Evolutionary conservation across 2,329 filamentous ascomycete species (phyloP), one percentile per base, ranked within the genome.

Genomic region (Pyrenophora graminea): DNA sequence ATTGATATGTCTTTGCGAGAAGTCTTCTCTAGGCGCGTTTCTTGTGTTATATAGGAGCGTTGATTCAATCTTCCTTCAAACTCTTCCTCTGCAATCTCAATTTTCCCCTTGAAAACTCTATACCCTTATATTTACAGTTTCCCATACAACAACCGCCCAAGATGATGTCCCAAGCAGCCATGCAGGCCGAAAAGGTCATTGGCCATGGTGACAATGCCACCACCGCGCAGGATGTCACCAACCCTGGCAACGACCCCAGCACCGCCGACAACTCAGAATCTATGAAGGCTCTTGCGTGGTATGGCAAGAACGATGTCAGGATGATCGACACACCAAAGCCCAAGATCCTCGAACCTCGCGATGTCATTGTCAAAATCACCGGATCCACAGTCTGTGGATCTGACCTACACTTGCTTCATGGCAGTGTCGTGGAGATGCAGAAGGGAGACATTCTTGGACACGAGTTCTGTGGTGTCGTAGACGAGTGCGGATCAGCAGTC

Each of bases 241-340:
- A 86, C 59, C 89, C 88, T n/a, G 77, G 61, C 19, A 62, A 66
- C 45, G 61, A 58, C 7, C 45, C 57, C 23, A 56, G 59, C 42
- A 61, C 74, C 1, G 77, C 77, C 4, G 79, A 87, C 51, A 71
- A 77, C 17, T 69, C 68, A 27, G 82, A 85, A 62, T 87, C 74
- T 13, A 94, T 96, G 88, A 88, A 90, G 71, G 91, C 91, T 0
- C 75, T 95, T 12, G 83, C 82, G 2, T 96, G 91, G 91, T 85
- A 88, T 73, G 88, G 89, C 45, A 94, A 93, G 78, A 89, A 91
- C 65, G 83, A 79, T 25, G 89, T 96, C 39, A 75, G 88, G 66
- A 78, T 95, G 15, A 80, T 85, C 41, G 82, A 90, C 30, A 82
- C 83, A 4, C 82, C 87, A 0, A 87, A 85, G 62, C 90, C 91